These are phyloP conservation scores for Diaporthe sp. DNA, from an alignment of 2,329 filamentous ascomycete genomes.

Conservation along the genomic window DNA sequence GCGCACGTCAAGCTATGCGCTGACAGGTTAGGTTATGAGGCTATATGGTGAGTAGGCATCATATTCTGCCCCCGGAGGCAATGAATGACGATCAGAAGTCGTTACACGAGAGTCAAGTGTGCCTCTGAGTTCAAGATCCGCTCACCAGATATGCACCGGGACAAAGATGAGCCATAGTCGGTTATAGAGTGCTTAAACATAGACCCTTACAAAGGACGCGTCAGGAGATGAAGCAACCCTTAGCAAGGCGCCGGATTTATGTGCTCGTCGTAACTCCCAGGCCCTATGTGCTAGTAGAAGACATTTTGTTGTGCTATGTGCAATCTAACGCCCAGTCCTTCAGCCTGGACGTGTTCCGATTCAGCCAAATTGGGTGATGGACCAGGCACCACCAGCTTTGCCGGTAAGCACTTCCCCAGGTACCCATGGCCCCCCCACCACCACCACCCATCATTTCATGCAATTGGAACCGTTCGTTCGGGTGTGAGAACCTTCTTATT, in stretches of 20 bases:
- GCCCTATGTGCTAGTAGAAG: background rate
- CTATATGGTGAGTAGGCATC: background rate
- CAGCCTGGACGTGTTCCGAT: conserved; percentile 5
- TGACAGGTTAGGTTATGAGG: background rate
- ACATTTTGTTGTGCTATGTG: background rate
- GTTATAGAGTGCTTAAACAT: too few relatives aligned
- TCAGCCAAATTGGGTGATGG: conserved; percentile 4
- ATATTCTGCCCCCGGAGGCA: background rate
- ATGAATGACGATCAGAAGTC: background rate
- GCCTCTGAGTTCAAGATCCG: too few relatives aligned
- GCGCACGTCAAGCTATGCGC: background rate
- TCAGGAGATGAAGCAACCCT: background rate
- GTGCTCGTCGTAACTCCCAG: background rate
- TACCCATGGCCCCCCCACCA: background rate
- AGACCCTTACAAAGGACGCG: background rate
- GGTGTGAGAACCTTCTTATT: background rate
- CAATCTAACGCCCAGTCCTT: conserved; percentile 1
- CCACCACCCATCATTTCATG: background rate
- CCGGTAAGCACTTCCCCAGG: background rate
- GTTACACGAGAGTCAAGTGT: background rate
- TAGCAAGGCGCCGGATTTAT: background rate
- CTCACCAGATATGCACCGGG: background rate
- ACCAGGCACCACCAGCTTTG: background rate
- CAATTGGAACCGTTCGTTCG: background rate
- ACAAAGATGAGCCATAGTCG: background rate